Conservation (phyloP, 2,329 filamentous ascomycete species). For the Zasmidium angulare region DNA sequence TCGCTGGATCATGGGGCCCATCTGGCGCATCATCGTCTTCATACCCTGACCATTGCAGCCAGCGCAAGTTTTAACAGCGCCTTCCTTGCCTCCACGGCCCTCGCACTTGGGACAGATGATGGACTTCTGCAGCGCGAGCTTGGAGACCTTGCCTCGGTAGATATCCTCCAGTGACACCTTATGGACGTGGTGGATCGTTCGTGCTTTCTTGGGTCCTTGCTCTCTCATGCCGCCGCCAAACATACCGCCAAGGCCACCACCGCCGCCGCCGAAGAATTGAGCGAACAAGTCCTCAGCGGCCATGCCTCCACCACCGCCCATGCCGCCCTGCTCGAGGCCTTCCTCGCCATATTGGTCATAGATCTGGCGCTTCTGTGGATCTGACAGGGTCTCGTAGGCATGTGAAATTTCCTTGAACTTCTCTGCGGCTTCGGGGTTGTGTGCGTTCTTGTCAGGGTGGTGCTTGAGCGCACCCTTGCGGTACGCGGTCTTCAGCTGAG, state of each 20-base stretch:
- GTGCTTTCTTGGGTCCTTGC: constrained; percentile 82
- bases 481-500: constrained; percentile 89
- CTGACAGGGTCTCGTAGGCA: constrained; percentile 92
- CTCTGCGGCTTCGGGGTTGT: constrained; percentile 88
- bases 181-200: constrained; percentile 97
- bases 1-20: constrained; percentile 99
- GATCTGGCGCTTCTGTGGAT: constrained; percentile 83
- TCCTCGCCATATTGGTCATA: constrained; percentile 99
- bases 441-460: constrained; percentile 93
- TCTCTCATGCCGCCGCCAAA: constrained; percentile 68
- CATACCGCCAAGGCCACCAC: constrained; percentile 69
- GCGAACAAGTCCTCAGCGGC: constrained; percentile 95
- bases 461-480: constrained; percentile 79
- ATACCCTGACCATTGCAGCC: constrained; percentile 93
- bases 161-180: constrained; percentile 98
- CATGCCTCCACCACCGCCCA: constrained; percentile 76
- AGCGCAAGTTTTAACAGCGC: constrained; percentile 88
- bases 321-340: constrained; percentile 83
- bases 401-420: constrained; percentile 98
- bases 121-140: constrained; percentile 94
- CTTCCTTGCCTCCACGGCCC: constrained; percentile 93
- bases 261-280: constrained; percentile 80
- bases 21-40: constrained; percentile 99
- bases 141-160: constrained; percentile 96
- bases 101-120: constrained; percentile 95